Evolutionary conservation across 768 basidiomycete species (phyloP).

Genomic region (Gymnopilus dilepis): DNA sequence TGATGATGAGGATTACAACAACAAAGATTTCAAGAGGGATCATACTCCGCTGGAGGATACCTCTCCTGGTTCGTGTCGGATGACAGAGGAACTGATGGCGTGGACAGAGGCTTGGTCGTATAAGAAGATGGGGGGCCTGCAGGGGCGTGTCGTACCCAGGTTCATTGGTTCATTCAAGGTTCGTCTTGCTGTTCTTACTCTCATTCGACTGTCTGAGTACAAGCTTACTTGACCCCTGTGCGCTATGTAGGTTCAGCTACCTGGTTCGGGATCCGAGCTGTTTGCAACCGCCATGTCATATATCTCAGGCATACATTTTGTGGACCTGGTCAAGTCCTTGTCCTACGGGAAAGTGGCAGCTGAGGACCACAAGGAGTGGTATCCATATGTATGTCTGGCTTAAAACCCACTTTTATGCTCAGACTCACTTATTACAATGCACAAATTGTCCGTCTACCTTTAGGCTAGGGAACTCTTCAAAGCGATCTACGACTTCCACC

Average conservation of each 20-base stretch:
- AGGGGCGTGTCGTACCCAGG: background rate
- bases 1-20: background rate
- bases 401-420: too few species aligned
- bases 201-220: background rate
- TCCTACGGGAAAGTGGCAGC: background rate
- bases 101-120: background rate
- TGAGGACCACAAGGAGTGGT: background rate
- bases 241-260: background rate
- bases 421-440: too few species aligned
- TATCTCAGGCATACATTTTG: background rate
- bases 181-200: background rate
- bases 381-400: background rate
- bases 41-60: too few species aligned
- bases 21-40: background rate
- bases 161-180: background rate
- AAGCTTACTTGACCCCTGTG: background rate
- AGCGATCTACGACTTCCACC: background rate
- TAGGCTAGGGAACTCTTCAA: background rate
- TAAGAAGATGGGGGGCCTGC: background rate
- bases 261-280: background rate
- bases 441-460: too few species aligned
- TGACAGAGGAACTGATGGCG: background rate
- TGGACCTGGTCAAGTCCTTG: background rate
- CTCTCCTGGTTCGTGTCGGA: background rate
- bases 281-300: background rate